A percentile compares a stretch with the other conserved stretches of the same genome.
Evolutionary conservation across 202 grass and related monocot species (phyloP).

Genomic region (Setaria italica): DNA sequence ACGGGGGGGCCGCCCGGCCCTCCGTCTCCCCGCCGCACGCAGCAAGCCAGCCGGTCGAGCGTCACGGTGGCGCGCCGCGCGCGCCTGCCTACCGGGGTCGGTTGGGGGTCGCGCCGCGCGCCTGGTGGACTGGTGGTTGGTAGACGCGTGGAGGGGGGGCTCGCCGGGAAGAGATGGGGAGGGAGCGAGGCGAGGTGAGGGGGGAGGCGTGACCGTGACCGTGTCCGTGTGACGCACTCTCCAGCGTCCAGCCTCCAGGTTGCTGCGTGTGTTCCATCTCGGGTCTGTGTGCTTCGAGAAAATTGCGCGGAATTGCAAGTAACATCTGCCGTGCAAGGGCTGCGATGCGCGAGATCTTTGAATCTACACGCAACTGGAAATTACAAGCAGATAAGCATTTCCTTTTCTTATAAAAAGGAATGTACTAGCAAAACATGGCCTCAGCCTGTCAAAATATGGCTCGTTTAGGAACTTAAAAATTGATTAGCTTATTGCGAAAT

Average conservation of each 20-base stretch:
- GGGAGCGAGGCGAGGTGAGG: neutral
- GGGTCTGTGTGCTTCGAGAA: neutral
- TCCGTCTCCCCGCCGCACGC: neutral
- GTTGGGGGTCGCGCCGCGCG: neutral
- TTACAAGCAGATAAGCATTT: neutral
- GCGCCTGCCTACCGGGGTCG: neutral
- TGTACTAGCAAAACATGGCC: neutral
- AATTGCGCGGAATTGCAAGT: neutral
- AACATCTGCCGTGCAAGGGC: conserved; percentile 12
- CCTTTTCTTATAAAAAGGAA: neutral
- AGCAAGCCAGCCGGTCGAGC: neutral
- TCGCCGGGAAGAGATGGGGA: conserved; percentile 24
- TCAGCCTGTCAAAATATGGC: neutral
- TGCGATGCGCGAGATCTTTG: neutral
- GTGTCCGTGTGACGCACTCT: conserved; percentile 26
- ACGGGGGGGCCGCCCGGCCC: neutral
- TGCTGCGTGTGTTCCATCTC: neutral
- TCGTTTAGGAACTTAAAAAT: neutral
- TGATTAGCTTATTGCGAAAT: neutral
- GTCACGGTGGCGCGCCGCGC: neutral
- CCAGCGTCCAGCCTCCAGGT: neutral
- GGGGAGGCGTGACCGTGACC: no score
- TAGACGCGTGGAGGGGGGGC: conserved; percentile 18
- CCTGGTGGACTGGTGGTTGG: conserved; percentile 13
- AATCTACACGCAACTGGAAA: conserved; percentile 16